phyloP scores from a whole-genome alignment of 306 rosid species.

The Cucurbita pepo region DNA sequence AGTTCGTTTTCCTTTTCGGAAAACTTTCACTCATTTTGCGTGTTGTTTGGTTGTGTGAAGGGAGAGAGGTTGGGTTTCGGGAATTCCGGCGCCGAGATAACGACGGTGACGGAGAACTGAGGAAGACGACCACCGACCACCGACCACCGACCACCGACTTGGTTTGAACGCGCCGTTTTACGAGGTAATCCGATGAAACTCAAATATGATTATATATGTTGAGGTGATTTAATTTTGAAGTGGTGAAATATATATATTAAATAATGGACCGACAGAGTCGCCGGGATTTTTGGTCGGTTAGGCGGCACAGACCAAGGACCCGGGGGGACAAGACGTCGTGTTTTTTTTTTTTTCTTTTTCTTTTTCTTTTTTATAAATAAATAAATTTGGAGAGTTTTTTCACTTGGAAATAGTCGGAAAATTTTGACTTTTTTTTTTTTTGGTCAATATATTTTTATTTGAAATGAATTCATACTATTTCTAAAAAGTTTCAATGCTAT shows the following conservation, averaged over 20 bases:
- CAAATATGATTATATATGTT: neutral
- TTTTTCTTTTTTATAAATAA: neutral
- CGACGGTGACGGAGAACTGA: neutral
- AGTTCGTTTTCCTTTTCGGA: accelerated
- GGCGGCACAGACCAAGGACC: neutral
- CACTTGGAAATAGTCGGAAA: neutral
- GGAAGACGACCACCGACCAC: neutral
- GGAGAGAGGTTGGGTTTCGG: neutral
- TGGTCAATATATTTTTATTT: too few species aligned
- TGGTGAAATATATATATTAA: neutral
- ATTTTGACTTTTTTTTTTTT: neutral
- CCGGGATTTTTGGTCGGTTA: neutral
- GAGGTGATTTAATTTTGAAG: neutral
- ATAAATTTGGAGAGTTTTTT: too few species aligned
- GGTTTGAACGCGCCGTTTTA: neutral
- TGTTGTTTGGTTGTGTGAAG: neutral
- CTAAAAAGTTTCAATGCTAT: too few species aligned
- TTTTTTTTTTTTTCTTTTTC: neutral
- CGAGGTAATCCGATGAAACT: neutral
- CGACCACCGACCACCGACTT: neutral
- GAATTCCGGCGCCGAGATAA: neutral
- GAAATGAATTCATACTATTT: too few species aligned
- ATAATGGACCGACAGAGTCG: neutral
- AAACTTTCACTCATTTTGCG: neutral
- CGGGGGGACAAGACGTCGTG: neutral